Evolutionary conservation across 768 basidiomycete species (phyloP), one percentile per base, ranked within the genome.

Genomic region (Lactarius tabidus): DNA sequence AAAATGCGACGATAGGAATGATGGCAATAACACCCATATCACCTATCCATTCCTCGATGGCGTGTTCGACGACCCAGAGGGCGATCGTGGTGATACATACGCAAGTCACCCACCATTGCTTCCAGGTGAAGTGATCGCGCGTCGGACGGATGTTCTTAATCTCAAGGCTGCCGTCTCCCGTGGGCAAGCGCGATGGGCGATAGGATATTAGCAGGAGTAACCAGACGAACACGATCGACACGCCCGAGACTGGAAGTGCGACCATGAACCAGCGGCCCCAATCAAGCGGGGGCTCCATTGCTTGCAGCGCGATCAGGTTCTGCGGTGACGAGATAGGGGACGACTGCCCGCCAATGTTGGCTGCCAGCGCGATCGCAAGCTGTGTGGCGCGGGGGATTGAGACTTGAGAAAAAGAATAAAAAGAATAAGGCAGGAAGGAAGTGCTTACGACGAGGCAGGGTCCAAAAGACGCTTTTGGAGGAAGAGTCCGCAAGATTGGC

Each of bases 1-100:
- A 99, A 79, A 99, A 98, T 1, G 90, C 89, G 7, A 98, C 81
- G 53, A 98, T 82, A 0, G 96, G 97, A 53, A 99, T 81, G 69
- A 98, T 86, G 2, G 96, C 95, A 68, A 99, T 95, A 71, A 98
- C 83, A 35, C 97, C 97, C 95, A 98, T 99, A 74, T 98, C 95
- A 1, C 97, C 97, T 3, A 98, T 81, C 55, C 79, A 78, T 7
- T 79, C 75, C 72, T 95, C 85, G 60, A 98, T 84, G 71, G 79
- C 76, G 72, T 91, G 89, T 68, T 90, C 95, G 45, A 93, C 74
- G 72, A 93, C 95, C 95, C 96, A 98, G 60, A 98, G 77, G 7
- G 70, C 82, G 70, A 99, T 98, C 2, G 97, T 98, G 59, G 82
- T 75, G 29, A 95, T 67, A 69, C 91, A 95, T 31, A 99, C 87